Conservation (phyloP, 2,329 filamentous ascomycete species). For the Chaetothyriales sp. region DNA sequence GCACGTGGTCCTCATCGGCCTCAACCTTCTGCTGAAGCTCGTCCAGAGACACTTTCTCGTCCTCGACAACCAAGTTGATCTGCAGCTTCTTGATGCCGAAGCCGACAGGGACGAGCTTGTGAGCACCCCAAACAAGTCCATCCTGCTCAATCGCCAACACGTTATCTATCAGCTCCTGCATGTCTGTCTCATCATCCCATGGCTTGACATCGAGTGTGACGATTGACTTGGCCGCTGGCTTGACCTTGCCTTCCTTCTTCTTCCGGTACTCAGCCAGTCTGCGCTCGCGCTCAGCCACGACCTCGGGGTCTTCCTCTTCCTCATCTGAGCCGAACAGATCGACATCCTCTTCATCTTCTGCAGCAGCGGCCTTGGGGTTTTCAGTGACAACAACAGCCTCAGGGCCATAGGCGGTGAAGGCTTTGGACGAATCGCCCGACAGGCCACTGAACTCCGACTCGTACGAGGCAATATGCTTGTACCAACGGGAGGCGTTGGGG, state of each 20-base stretch:
- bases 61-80: constrained; percentile 95
- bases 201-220: constrained; percentile 96
- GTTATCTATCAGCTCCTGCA: constrained; percentile 62
- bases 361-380: constrained; percentile 74
- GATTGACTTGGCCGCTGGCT: constrained; percentile 87
- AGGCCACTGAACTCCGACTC: constrained; percentile 85
- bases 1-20: constrained; percentile 84
- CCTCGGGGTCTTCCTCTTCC: constrained; percentile 86
- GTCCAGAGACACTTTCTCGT: constrained; percentile 79
- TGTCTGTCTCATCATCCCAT: constrained; percentile 96
- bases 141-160: constrained; percentile 80
- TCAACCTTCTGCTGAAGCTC: constrained; percentile 79
- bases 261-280: constrained; percentile 84
- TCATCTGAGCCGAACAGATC: constrained; percentile 89
- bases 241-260: constrained; percentile 91
- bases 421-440: constrained; percentile 77
- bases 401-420: constrained; percentile 81
- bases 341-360: constrained; percentile 61
- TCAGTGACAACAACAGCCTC: constrained; percentile 60
- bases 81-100: constrained; percentile 99
- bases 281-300: constrained; percentile 68
- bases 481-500: constrained; percentile 92
- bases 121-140: constrained; percentile 89
- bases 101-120: constrained; percentile 75
- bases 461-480: constrained; percentile 93